These are phyloP conservation scores for Citrus glauca DNA, from an alignment of 345 rosid genomes.

Conservation along the genomic window DNA sequence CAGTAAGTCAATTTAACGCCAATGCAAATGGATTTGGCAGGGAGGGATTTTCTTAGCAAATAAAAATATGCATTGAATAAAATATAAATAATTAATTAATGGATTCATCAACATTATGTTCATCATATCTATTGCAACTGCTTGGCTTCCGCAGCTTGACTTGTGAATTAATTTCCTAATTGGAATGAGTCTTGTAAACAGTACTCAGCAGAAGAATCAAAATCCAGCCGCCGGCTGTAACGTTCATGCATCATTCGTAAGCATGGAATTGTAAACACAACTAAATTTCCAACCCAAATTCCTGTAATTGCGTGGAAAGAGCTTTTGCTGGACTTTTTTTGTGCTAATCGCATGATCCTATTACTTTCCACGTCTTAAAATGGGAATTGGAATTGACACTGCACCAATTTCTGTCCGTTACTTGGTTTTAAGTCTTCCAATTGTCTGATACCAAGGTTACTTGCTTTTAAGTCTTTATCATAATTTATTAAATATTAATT, in stretches of 20 bases:
- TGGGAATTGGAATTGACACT: no score
- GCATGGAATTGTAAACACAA: background rate
- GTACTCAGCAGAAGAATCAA: background rate
- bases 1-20: no score
- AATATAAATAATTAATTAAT: no score
- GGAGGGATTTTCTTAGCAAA: background rate
- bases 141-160: background rate
- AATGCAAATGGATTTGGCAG: background rate
- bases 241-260: background rate
- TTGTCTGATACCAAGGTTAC: no score
- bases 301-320: background rate
- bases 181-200: no score
- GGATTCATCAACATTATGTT: no score
- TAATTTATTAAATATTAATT: no score
- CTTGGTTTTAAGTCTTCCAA: no score
- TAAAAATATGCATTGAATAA: background rate
- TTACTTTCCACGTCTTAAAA: no score
- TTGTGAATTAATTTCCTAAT: background rate
- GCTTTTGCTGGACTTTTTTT: background rate
- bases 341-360: no score
- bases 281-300: background rate
- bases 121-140: background rate
- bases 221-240: background rate
- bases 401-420: no score
- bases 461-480: no score